Evolutionary conservation across 2,329 filamentous ascomycete species (phyloP).

Genomic region (Sordariomycetes sp.): DNA sequence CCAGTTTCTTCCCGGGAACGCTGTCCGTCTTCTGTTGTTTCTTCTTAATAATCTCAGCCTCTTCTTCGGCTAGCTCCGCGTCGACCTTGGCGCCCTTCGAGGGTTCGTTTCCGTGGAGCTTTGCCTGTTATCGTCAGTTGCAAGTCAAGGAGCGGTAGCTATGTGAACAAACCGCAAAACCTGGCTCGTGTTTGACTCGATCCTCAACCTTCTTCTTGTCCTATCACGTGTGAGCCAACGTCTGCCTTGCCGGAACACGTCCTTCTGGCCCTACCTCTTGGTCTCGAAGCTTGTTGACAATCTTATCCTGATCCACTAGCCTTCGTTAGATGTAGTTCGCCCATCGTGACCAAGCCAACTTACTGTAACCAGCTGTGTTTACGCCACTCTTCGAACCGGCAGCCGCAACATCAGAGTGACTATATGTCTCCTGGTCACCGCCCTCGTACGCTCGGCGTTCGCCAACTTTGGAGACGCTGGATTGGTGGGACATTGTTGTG

Average conservation of each 20-base stretch:
- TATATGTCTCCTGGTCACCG: slow-evolving; percentile 2
- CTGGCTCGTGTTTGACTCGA: neutral
- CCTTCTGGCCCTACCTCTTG: slow-evolving; percentile 1
- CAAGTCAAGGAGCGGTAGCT: neutral
- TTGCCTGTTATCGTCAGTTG: slow-evolving; percentile 34
- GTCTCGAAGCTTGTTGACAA: slow-evolving; percentile 1
- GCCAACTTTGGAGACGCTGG: neutral
- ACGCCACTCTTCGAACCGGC: neutral
- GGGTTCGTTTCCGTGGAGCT: slow-evolving; percentile 62
- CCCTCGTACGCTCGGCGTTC: neutral
- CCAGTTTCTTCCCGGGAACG: neutral
- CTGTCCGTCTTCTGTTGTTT: slow-evolving; percentile 27
- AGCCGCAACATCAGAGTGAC: neutral
- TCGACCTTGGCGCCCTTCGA: slow-evolving; percentile 65
- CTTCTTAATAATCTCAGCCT: slow-evolving; percentile 52
- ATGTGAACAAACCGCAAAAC: neutral
- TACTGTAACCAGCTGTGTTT: slow-evolving; percentile 2
- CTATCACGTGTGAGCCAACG: neutral
- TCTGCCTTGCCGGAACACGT: no score
- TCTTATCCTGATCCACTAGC: slow-evolving; percentile 1
- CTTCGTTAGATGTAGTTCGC: neutral
- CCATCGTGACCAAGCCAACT: neutral
- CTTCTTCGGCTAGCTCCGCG: slow-evolving; percentile 57
- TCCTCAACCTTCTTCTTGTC: neutral
- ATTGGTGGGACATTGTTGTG: neutral